Evolutionary conservation across 176 grass and related monocot genomes (phyloP).

Genomic region (Phragmites australis): DNA sequence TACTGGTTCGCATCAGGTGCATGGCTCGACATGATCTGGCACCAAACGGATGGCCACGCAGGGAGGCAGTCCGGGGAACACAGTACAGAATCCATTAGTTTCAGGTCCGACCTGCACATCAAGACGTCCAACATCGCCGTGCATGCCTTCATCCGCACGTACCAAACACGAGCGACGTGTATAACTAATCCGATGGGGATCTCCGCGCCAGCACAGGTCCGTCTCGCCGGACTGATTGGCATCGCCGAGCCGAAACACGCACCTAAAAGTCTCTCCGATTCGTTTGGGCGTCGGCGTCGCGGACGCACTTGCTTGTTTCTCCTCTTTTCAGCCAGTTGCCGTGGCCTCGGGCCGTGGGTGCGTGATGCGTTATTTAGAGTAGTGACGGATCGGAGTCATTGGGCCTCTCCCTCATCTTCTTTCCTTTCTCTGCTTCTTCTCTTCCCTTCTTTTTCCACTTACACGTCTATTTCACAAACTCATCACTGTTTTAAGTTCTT

Average conservation of each 20-base stretch:
- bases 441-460: too few relatives aligned
- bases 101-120: constrained; percentile 22
- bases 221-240: not conserved
- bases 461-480: too few relatives aligned
- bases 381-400: too few relatives aligned
- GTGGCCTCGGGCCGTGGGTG: too few relatives aligned
- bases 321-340: not conserved
- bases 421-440: too few relatives aligned
- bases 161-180: not conserved
- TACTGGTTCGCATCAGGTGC: not conserved
- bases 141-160: constrained; percentile 34
- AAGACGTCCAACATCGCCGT: not conserved
- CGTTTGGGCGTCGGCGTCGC: constrained; percentile 5
- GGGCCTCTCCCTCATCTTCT: too few relatives aligned
- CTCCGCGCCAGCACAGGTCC: too few relatives aligned
- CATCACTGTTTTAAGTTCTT: too few relatives aligned
- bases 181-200: constrained; percentile 30
- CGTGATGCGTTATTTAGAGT: too few relatives aligned
- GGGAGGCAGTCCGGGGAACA: not conserved
- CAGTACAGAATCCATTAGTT: not conserved
- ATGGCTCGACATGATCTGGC: not conserved
- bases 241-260: constrained; percentile 7
- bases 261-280: constrained; percentile 23
- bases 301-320: not conserved
- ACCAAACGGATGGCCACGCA: too few relatives aligned